A percentile compares a stretch with the other conserved stretches of the same genome.
Conservation (phyloP, 352 stramenopile genomes). For the Saprolegnia diclina region DNA sequence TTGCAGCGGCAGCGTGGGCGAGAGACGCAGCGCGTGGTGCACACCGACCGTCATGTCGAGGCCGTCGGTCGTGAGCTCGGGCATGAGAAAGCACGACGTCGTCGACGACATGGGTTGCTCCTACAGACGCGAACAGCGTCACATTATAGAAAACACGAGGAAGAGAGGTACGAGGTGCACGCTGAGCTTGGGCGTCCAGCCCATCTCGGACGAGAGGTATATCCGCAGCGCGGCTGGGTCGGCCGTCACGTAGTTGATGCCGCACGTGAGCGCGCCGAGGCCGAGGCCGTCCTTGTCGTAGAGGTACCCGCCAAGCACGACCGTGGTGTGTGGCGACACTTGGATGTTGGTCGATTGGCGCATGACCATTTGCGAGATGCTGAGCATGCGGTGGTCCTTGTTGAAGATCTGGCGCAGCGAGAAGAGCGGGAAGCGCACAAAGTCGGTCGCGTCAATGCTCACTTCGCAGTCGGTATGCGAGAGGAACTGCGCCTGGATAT, state of each 20-base stretch:
- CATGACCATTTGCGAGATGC: constrained; percentile 63
- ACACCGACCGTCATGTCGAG: constrained; percentile 65
- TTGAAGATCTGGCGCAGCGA: constrained; percentile 33
- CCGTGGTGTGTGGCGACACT: constrained; percentile 44
- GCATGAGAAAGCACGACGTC: constrained; percentile 70
- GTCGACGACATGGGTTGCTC: constrained; percentile 57
- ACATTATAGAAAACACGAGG: no score
- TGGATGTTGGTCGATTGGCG: constrained; percentile 68
- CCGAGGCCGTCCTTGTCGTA: constrained; percentile 70
- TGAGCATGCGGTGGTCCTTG: constrained; percentile 24
- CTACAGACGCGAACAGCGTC: not conserved
- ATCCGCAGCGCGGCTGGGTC: constrained; percentile 57
- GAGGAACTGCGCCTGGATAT: constrained; percentile 66
- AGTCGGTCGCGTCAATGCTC: constrained; percentile 68
- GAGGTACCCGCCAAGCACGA: constrained; percentile 76
- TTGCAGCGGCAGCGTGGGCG: constrained; percentile 51
- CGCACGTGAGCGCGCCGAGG: constrained; percentile 63
- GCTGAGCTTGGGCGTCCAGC: constrained; percentile 65
- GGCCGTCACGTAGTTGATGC: constrained; percentile 57
- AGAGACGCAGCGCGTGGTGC: constrained; percentile 53
- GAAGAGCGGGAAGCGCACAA: constrained; percentile 50
- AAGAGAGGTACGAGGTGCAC: constrained; percentile 20
- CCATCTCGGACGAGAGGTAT: constrained; percentile 58
- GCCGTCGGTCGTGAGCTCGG: constrained; percentile 61
- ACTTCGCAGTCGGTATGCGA: constrained; percentile 79